Evolutionary conservation across 2,329 filamentous ascomycete genomes (phyloP).

Genomic region (Zymoseptoria pseudotritici): DNA sequence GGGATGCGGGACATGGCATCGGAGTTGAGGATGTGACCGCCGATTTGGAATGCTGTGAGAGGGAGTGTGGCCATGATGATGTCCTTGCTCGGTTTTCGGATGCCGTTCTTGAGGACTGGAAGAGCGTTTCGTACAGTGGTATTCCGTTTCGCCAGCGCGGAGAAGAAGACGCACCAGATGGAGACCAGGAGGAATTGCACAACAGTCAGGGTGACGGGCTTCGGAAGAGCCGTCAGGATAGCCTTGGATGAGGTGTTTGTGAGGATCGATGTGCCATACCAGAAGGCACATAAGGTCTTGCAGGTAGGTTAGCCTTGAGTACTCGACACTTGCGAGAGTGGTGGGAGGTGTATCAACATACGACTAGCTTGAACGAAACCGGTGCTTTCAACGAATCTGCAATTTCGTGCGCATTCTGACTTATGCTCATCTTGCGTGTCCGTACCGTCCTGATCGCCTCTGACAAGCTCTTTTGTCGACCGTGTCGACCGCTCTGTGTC

Average conservation of each 20-base stretch:
- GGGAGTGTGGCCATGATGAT: slow-evolving; percentile 85
- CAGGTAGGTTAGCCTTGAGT: slow-evolving; percentile 21
- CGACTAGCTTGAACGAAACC: slow-evolving; percentile 78
- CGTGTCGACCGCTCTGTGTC: slow-evolving; percentile 45
- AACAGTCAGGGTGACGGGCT: slow-evolving; percentile 83
- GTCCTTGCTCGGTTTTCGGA: slow-evolving; percentile 71
- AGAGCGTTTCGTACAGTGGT: slow-evolving; percentile 63
- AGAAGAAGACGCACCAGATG: slow-evolving; percentile 73
- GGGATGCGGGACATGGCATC: slow-evolving; percentile 92
- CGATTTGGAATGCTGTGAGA: slow-evolving; percentile 84
- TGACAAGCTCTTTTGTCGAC: slow-evolving; percentile 75
- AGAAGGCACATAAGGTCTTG: slow-evolving; percentile 75
- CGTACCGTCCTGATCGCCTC: slow-evolving; percentile 83
- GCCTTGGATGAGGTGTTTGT: slow-evolving; percentile 98
- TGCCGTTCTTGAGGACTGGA: slow-evolving; percentile 74
- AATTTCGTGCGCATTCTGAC: slow-evolving; percentile 87
- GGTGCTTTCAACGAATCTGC: slow-evolving; percentile 85
- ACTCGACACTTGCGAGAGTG: background rate
- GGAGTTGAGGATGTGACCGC: slow-evolving; percentile 86
- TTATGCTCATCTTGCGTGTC: slow-evolving; percentile 74
- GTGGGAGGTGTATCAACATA: slow-evolving; percentile 39
- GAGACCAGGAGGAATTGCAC: slow-evolving; percentile 92
- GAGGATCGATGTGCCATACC: slow-evolving; percentile 92
- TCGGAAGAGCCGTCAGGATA: slow-evolving; percentile 84
- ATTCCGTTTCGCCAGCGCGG: slow-evolving; percentile 66